Evolutionary conservation across 2,329 filamentous ascomycete species (phyloP).

Genomic region (Aschersonia sp.): DNA sequence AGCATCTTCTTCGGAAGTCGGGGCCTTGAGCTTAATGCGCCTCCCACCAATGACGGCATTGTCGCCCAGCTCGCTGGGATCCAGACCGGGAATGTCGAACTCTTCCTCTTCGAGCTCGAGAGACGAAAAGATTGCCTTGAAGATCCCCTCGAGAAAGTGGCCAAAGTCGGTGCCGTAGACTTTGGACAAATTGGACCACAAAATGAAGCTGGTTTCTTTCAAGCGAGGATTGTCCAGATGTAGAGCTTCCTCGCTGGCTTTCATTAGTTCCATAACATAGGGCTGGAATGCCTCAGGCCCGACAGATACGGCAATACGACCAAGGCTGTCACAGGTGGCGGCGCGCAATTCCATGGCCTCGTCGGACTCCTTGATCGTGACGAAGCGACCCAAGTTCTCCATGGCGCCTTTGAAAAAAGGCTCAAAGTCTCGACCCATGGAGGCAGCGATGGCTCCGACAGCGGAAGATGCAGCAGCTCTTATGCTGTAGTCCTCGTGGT

Average conservation of each 20-base stretch:
- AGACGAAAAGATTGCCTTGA: constrained; percentile 69
- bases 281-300: constrained; percentile 78
- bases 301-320: constrained; percentile 80
- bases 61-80: constrained; percentile 47
- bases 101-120: constrained; percentile 84
- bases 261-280: constrained; percentile 82
- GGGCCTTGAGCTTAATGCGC: constrained; percentile 63
- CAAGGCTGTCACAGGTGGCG: constrained; percentile 83
- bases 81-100: constrained; percentile 55
- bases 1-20: constrained; percentile 39
- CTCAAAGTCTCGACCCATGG: constrained; percentile 68
- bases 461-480: constrained; percentile 83
- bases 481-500: constrained; percentile 74
- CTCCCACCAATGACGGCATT: constrained; percentile 66
- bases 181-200: constrained; percentile 90
- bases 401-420: constrained; percentile 91
- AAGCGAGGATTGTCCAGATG: constrained; percentile 79
- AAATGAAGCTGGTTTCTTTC: constrained; percentile 91
- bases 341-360: constrained; percentile 84
- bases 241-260: constrained; percentile 81
- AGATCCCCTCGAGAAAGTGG: constrained; percentile 63
- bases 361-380: constrained; percentile 74
- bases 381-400: constrained; percentile 73
- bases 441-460: constrained; percentile 78
- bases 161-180: constrained; percentile 79